Percentiles rank a stretch among this genome's conserved stretches.
These are phyloP conservation scores for Krasilnikovozyma curviuscula DNA, from an alignment of 768 basidiomycete species.

Conservation along the genomic window DNA sequence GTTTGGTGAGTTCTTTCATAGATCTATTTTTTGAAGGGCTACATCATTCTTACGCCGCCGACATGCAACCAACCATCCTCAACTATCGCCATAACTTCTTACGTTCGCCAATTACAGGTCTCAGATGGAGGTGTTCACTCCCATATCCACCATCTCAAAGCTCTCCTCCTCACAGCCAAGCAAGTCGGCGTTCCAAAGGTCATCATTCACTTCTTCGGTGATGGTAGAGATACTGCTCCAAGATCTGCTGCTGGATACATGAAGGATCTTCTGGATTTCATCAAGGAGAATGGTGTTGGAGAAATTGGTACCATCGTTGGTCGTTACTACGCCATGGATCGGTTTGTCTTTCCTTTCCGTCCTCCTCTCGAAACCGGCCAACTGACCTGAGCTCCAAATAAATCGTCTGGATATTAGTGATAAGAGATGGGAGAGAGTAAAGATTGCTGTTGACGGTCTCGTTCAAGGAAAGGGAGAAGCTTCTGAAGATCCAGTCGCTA, in stretches of 20 bases:
- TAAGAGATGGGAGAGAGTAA: conserved; percentile 87
- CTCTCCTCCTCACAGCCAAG: conserved; percentile 77
- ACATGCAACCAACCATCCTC: conserved; percentile 1
- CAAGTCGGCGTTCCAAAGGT: conserved; percentile 63
- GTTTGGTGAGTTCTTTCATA: conserved; percentile 40
- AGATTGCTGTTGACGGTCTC: conserved; percentile 71
- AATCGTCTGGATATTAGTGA: no score
- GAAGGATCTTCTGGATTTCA: conserved; percentile 55
- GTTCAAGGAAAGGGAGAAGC: conserved; percentile 46
- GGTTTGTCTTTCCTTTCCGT: no score
- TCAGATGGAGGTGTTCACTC: conserved; percentile 97
- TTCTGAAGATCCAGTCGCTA: conserved; percentile 31
- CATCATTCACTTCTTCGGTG: conserved; percentile 84
- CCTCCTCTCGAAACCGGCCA: no score
- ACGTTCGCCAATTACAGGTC: conserved; percentile 34
- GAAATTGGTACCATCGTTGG: conserved; percentile 70
- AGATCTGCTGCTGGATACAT: conserved; percentile 59
- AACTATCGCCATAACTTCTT: neutral
- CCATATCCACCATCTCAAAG: conserved; percentile 74
- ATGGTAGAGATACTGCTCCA: conserved; percentile 87
- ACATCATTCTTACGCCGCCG: neutral
- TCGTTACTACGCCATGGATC: conserved; percentile 91
- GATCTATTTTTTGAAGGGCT: no score
- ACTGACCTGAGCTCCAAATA: no score
- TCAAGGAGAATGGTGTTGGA: conserved; percentile 44